phyloP scores from a whole-genome alignment of 345 rosid genomes.

The Lenwebbia sp. region DNA sequence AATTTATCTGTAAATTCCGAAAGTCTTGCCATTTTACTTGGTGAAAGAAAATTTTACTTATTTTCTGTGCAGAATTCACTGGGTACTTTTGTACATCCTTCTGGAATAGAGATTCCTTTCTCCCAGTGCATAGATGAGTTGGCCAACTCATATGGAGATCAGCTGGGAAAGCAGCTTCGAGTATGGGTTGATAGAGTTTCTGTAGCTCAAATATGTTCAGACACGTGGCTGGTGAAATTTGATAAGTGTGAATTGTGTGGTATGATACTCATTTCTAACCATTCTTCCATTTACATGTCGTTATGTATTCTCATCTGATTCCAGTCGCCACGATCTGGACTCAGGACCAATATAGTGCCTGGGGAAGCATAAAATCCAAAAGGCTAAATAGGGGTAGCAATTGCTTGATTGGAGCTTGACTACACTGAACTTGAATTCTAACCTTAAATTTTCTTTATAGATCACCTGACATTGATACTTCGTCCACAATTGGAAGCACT shows the following conservation, averaged over 20 bases:
- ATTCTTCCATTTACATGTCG: neutral
- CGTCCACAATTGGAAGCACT: neutral
- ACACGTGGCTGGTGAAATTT: slow-evolving; percentile 66
- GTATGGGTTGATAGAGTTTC: slow-evolving; percentile 68
- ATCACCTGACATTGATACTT: neutral
- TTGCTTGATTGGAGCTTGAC: neutral
- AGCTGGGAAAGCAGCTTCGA: slow-evolving; percentile 33
- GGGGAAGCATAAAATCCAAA: neutral
- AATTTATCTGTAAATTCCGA: neutral
- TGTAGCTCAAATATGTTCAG: slow-evolving; percentile 39
- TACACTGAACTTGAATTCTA: neutral
- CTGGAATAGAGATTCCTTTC: slow-evolving; percentile 38
- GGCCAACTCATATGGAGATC: slow-evolving; percentile 40
- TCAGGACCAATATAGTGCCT: neutral
- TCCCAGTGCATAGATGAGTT: slow-evolving; percentile 27
- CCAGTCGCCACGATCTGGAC: neutral
- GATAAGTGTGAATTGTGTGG: slow-evolving; percentile 71
- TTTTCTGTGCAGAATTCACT: slow-evolving; percentile 25
- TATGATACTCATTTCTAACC: slow-evolving; percentile 11
- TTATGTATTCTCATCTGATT: neutral
- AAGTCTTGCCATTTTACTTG: neutral
- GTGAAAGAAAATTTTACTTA: neutral
- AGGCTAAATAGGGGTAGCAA: neutral
- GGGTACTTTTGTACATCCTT: slow-evolving; percentile 47
- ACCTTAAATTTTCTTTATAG: neutral